These are phyloP conservation scores for Colletotrichum gloeosporioides DNA, from an alignment of 2,329 filamentous ascomycete genomes.

Conservation along the genomic window DNA sequence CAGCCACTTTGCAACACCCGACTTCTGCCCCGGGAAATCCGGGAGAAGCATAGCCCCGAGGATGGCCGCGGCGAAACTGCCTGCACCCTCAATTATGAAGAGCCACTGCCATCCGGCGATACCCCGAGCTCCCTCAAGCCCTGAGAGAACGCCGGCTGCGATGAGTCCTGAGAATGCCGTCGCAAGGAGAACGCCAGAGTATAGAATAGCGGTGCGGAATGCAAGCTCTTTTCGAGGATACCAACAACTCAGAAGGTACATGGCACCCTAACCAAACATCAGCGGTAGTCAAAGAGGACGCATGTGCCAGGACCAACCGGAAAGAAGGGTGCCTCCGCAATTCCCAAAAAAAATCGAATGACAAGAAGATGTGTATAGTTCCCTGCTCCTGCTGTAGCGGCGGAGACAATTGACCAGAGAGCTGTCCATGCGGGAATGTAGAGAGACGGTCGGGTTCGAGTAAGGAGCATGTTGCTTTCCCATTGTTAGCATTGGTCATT, in stretches of 20 bases:
- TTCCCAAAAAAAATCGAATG: background rate
- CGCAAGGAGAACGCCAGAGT: background rate
- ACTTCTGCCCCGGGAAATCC: constrained; percentile 9
- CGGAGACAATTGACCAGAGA: background rate
- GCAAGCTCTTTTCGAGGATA: constrained; percentile 73
- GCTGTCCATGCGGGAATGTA: constrained; percentile 21
- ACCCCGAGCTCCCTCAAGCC: background rate
- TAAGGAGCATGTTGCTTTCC: constrained; percentile 23
- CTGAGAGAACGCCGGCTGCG: constrained; percentile 24
- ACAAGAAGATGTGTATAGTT: constrained; percentile 9
- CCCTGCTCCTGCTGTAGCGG: background rate
- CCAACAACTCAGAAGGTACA: constrained; percentile 68
- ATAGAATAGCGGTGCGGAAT: constrained; percentile 41
- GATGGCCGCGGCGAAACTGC: background rate
- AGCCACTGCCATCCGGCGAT: background rate
- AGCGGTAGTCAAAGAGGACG: background rate
- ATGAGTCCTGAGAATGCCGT: constrained; percentile 5
- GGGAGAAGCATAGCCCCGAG: background rate
- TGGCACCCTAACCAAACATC: background rate
- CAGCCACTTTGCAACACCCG: background rate
- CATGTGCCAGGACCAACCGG: background rate
- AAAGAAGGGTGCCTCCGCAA: constrained; percentile 5
- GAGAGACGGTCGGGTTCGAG: constrained; percentile 6
- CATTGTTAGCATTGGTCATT: background rate
- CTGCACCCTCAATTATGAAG: background rate